These are phyloP conservation scores for Solanum lycopersicoides DNA, from an alignment of 257 asterid genomes.

Conservation along the genomic window DNA sequence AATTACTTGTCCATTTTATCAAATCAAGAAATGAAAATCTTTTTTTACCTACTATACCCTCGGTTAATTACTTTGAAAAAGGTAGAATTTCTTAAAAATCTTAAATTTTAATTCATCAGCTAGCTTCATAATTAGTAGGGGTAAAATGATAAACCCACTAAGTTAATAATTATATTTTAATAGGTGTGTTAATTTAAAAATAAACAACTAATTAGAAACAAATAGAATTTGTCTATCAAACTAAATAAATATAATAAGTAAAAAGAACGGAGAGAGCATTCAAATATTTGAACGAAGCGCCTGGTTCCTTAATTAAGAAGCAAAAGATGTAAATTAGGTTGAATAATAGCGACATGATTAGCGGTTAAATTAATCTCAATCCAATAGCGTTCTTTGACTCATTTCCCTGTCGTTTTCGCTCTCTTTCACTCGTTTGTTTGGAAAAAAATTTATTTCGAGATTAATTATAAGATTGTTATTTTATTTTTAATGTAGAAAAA, in stretches of 20 bases:
- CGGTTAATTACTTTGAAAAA: too few relatives aligned
- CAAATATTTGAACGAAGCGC: not conserved
- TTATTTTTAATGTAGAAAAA: too few relatives aligned
- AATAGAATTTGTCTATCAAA: too few relatives aligned
- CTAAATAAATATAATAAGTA: not conserved
- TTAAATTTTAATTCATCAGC: too few relatives aligned
- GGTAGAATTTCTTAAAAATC: too few relatives aligned
- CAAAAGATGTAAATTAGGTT: not conserved
- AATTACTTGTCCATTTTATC: rapidly evolving
- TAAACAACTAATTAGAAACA: too few relatives aligned
- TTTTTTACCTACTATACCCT: too few relatives aligned
- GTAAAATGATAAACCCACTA: too few relatives aligned
- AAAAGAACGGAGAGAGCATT: not conserved
- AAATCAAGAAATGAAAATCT: too few relatives aligned
- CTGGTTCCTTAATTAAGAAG: not conserved
- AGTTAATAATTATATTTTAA: rapidly evolving
- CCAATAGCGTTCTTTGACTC: not conserved
- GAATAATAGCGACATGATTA: not conserved
- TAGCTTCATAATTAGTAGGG: rapidly evolving
- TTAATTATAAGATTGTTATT: too few relatives aligned
- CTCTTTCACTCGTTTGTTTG: not conserved
- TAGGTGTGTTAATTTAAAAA: too few relatives aligned
- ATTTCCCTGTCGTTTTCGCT: not conserved
- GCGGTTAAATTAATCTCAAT: not conserved
- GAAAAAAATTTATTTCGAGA: too few relatives aligned